phyloP scores from a whole-genome alignment of 2,329 filamentous ascomycete genomes.

The Dactylonectria estremocensis region DNA sequence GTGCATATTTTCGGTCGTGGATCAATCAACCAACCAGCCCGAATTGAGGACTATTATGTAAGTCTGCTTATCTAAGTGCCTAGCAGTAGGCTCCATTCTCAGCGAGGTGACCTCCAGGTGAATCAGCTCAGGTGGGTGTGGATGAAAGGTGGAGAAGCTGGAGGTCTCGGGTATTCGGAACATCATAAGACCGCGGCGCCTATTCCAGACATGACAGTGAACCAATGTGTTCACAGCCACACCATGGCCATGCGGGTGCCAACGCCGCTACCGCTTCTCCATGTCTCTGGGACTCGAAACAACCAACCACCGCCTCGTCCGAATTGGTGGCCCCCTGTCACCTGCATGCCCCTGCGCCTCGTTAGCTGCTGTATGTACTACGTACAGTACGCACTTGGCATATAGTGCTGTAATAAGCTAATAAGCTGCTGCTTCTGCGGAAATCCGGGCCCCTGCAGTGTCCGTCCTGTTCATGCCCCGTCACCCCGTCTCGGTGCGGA shows the following conservation, averaged over 20 bases:
- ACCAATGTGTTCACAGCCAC: not conserved
- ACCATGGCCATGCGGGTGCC: not conserved
- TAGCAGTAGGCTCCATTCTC: too few relatives aligned
- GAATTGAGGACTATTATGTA: conserved; percentile 9
- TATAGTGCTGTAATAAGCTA: not conserved
- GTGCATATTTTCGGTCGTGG: not conserved
- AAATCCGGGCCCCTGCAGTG: conserved; percentile 1
- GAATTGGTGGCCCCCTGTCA: not conserved
- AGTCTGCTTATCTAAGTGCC: not conserved
- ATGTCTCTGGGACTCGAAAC: not conserved
- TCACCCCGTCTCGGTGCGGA: conserved; percentile 6
- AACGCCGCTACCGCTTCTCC: conserved; percentile 4
- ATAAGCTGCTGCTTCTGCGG: not conserved
- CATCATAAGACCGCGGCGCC: not conserved
- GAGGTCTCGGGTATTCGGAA: too few relatives aligned
- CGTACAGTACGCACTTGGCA: too few relatives aligned
- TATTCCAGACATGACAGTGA: not conserved
- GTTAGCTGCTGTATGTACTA: not conserved
- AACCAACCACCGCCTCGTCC: conserved; percentile 11
- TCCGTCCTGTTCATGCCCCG: not conserved
- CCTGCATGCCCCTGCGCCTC: conserved; percentile 7
- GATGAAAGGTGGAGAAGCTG: too few relatives aligned
- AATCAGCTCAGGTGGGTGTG: too few relatives aligned
- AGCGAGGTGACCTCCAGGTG: too few relatives aligned
- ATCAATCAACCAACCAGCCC: not conserved